A percentile compares a stretch with the other conserved stretches of the same genome.
phyloP scores from a whole-genome alignment of 2,329 filamentous ascomycete genomes.

The Colletotrichum lindemuthianum region DNA sequence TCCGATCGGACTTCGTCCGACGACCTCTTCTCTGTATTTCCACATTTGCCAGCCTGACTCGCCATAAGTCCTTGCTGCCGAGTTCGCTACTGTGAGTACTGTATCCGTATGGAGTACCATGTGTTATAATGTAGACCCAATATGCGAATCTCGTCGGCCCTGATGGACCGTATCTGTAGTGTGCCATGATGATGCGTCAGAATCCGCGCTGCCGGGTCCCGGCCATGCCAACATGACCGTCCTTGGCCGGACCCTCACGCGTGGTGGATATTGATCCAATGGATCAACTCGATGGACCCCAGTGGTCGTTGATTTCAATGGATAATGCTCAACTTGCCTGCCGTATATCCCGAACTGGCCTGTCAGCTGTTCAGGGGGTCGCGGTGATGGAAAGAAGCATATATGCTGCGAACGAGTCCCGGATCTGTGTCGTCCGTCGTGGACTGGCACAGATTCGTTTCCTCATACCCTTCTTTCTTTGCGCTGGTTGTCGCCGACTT shows the following conservation, averaged over 20 bases:
- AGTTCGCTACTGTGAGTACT: too few relatives aligned
- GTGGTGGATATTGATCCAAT: neutral
- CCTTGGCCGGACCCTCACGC: slow-evolving; percentile 7
- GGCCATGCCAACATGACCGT: neutral
- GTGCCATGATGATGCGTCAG: slow-evolving; percentile 7
- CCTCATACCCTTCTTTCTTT: slow-evolving; percentile 18
- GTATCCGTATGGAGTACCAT: neutral
- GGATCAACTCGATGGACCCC: slow-evolving; percentile 10
- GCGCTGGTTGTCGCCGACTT: slow-evolving; percentile 31
- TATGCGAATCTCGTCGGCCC: neutral
- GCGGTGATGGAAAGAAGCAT: neutral
- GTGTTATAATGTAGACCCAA: neutral
- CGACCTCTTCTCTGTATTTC: neutral
- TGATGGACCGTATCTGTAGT: neutral
- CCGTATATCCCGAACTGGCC: slow-evolving; percentile 11
- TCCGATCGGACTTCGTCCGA: slow-evolving; percentile 27
- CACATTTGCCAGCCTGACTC: slow-evolving; percentile 11
- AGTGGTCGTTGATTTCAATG: slow-evolving; percentile 7
- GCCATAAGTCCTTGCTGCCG: neutral
- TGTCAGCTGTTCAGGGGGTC: neutral
- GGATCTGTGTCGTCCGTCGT: neutral
- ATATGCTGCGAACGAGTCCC: too few relatives aligned
- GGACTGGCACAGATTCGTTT: neutral
- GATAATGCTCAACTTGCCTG: neutral
- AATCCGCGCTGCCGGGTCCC: slow-evolving; percentile 20